Percentiles rank a stretch among this genome's conserved stretches.
phyloP scores from a whole-genome alignment of 345 rosid species.

The Moricandia moricandioides region DNA sequence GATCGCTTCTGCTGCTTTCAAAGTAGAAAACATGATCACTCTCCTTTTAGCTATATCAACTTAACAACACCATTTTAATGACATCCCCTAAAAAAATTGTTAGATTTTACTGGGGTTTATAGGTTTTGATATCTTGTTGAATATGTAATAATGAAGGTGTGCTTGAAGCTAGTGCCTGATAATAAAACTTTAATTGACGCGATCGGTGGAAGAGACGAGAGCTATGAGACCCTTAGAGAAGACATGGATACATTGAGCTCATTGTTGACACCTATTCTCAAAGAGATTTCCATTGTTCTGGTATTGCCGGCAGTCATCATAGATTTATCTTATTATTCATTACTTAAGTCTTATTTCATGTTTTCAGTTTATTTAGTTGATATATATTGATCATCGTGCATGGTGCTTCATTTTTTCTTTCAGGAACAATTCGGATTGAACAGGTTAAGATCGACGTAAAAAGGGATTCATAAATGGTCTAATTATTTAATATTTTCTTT shows the following conservation, averaged over 20 bases:
- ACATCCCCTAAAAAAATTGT: not conserved
- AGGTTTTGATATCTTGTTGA: not conserved
- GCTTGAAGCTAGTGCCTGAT: constrained; percentile 72
- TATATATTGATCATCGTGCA: constrained; percentile 3
- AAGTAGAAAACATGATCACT: constrained; percentile 38
- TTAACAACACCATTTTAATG: not conserved
- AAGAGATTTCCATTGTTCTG: constrained; percentile 62
- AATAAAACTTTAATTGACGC: constrained; percentile 54
- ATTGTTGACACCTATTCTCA: constrained; percentile 53
- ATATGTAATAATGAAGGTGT: constrained; percentile 48
- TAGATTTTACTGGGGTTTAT: not conserved
- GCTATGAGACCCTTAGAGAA: constrained; percentile 45
- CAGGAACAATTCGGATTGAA: constrained; percentile 64
- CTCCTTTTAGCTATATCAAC: not conserved
- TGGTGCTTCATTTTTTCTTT: constrained; percentile 20
- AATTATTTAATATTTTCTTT: not conserved
- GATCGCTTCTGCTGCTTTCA: constrained; percentile 93
- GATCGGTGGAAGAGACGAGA: constrained; percentile 55
- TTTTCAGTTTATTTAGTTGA: not conserved
- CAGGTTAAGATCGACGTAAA: constrained; percentile 52
- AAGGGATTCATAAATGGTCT: not conserved
- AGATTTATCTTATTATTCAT: not conserved
- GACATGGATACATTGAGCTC: constrained; percentile 60
- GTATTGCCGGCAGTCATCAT: constrained; percentile 36
- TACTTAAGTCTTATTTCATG: not conserved